These are phyloP conservation scores for Penicillium goetzii DNA, from an alignment of 495 filamentous ascomycete species.

Conservation along the genomic window DNA sequence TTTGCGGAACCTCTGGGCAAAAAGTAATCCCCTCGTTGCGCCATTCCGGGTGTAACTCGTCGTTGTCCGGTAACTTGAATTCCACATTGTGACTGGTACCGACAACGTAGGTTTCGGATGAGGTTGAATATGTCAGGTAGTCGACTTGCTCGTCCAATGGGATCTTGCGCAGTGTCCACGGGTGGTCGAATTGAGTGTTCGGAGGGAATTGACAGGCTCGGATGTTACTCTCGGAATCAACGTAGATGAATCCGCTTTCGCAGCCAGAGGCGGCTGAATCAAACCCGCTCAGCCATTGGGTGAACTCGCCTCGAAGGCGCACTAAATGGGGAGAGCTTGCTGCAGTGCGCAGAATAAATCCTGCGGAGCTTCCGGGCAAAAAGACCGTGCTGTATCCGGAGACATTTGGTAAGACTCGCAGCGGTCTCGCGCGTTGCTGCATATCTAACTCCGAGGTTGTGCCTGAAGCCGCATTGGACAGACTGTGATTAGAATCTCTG, in stretches of 20 bases:
- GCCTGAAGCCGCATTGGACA: conserved; percentile 49
- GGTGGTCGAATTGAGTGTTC: conserved; percentile 67
- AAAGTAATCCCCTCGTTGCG: conserved; percentile 66
- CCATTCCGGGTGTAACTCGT: conserved; percentile 83
- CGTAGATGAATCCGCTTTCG: conserved; percentile 78
- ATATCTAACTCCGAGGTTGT: conserved; percentile 39
- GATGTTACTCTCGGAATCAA: conserved; percentile 66
- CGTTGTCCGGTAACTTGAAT: conserved; percentile 82
- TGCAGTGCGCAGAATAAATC: conserved; percentile 78
- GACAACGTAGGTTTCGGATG: conserved; percentile 74
- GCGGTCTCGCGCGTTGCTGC: conserved; percentile 48
- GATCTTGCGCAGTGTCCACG: conserved; percentile 72
- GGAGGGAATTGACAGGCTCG: conserved; percentile 68
- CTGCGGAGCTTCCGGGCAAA: conserved; percentile 73
- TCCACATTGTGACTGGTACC: conserved; percentile 65
- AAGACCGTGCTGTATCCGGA: conserved; percentile 79
- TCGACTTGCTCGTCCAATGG: conserved; percentile 71
- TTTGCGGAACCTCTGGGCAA: conserved; percentile 67
- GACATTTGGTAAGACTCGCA: conserved; percentile 67
- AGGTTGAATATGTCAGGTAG: conserved; percentile 72
- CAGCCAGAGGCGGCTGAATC: conserved; percentile 64
- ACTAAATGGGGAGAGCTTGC: conserved; percentile 74
- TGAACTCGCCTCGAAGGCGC: conserved; percentile 64
- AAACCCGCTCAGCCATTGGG: conserved; percentile 70
- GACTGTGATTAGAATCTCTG: conserved; percentile 70